Evolutionary conservation across 2,329 filamentous ascomycete species (phyloP), one percentile per base, ranked within the genome.

Genomic region (Cryphonectria radicalis): DNA sequence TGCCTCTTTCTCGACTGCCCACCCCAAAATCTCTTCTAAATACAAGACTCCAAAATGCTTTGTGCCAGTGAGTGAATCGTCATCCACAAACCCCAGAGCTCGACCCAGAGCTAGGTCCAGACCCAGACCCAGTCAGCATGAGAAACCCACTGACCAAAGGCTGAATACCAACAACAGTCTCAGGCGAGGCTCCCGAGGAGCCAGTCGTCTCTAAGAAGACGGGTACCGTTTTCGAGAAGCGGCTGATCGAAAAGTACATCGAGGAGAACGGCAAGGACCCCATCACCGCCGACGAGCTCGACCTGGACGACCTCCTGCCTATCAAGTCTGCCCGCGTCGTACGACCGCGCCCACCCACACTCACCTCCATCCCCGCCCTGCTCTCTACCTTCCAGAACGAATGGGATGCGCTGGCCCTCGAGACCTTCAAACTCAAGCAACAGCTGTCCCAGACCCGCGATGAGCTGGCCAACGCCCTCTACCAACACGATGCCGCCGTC

Each of bases 401-500:
- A 86, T 99, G 96, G 96, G 96, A 99, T 80, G 92, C 95, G 11
- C 84, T 98, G 62, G 93, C 95, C 17, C 86, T 98, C 50, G 96
- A 99, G 83, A 93, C 94, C 66, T 98, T 94, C 81, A 96, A 93
- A 76, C 84, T 98, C 72, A 92, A 93, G 83, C 93, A 98, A 81
- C 94, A 97, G 79, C 86, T 99, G 73, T 88, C 92, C 67, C 93
- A 97, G 80, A 97, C 95, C 59, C 88, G 95, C 75, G 95, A 98
- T 83, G 96, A 99, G 84, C 89, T 99, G 70, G 94, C 94, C 70
- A 96, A 94, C 1, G 93, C 96, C 0, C 87, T 99, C 35, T 99
- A 99, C 82, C 95, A 98, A 83, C 93, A 98, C 77, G 96, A 99
- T 85, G 95, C 96, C 2, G 96, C 96, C n/a, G 91, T 97, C 66